Evolutionary conservation across 1,139 yeast genomes (phyloP), one percentile per base, ranked within the genome.

Genomic region (Ashbya aceris): DNA sequence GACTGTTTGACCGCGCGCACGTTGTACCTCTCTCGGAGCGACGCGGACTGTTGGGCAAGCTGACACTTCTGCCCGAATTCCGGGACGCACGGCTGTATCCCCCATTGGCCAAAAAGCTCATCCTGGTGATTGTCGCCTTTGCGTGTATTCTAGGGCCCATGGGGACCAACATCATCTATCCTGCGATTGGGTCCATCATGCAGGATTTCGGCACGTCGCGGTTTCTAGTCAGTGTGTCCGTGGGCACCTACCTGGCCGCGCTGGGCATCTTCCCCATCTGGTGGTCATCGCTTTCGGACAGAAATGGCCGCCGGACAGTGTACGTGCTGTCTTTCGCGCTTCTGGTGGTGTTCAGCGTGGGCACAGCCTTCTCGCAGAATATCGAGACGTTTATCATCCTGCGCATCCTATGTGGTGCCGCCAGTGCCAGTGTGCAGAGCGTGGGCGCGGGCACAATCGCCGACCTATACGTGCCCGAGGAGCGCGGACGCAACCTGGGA

Each of bases 401-500:
- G 42, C 70, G 95, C 51, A 75, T 83, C 11, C 60, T 84, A 2
- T 72, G 82, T 38, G 95, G 95, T 45, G 93, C 86, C 0, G 77
- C 84, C 43, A 81, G 89, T 2, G 93, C 94, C 0, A 77, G 89
- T 35, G 95, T 85, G 0, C 95, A 85, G 60, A 77, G 93, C 2
- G 86, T 85, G 6, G 95, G 95, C 1, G 95, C 95, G 0, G 95
- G 95, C 2, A 83, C 95, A 0, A 77, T 86, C 36, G 75, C 84
- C 12, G 96, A 86, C 56, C 61, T 86, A 32, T 86, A 70, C 55
- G 66, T 72, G 3, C 79, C 82, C 3, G 74, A 77, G 33, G 75
- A 80, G 50, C 70, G 95, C 54, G 95, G 95, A 1, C 61, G 70
- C 6, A 93, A 93, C 9, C 75, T 86, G 79, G 94, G 95, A 0